Evolutionary conservation across 1,284 basidiomycete genomes (phyloP), one percentile per base, ranked within the genome.

Genomic region (Cutaneotrichosporon mucoides): DNA sequence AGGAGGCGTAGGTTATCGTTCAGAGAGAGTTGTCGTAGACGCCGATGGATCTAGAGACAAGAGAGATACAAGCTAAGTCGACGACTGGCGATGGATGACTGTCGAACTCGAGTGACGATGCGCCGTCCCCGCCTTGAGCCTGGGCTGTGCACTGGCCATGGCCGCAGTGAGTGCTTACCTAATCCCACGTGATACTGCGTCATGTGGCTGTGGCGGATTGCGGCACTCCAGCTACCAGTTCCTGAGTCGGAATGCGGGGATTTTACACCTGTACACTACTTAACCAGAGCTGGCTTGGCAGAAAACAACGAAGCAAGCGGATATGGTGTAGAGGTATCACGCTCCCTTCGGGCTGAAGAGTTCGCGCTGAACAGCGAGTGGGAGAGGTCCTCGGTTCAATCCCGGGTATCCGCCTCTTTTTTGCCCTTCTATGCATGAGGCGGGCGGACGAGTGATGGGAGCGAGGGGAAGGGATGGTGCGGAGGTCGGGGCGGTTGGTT

Each of bases 321-420:
- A 24, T 24, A 24, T 49, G 48, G 48, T 49, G 48, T 37, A 49
- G 48, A 37, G 48, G 48, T 49, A 49, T 49, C 48, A 49, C 36
- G 35, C 48, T 37, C 38, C 48, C 38, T 49, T 49, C 48, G 48
- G 48, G 24, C 24, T 24, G 24, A 24, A 24, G 48, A 45, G 48
- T 37, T 35, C 35, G 35, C 16, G n/a, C 35, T 37, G 48, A 37
- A 12, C 48, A 36, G n/a, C 36, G 12, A 35, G 15, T 49, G 38
- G 48, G 38, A 37, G 48, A 49, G 48, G 36, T 49, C 48, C 16
- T 49, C 36, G 48, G 48, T 49, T 49, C 48, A 49, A 49, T 37
- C 48, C 48, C 48, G 24, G 24, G 24, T 24, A 24, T 24, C 24
- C 24, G 24, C 24, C 24, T 24, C 24, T 24, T 24, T 24, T 24